A percentile compares a stretch with the other conserved stretches of the same genome.
Conservation (phyloP, 2,329 filamentous ascomycete genomes). For the Aspergillus piperis region DNA sequence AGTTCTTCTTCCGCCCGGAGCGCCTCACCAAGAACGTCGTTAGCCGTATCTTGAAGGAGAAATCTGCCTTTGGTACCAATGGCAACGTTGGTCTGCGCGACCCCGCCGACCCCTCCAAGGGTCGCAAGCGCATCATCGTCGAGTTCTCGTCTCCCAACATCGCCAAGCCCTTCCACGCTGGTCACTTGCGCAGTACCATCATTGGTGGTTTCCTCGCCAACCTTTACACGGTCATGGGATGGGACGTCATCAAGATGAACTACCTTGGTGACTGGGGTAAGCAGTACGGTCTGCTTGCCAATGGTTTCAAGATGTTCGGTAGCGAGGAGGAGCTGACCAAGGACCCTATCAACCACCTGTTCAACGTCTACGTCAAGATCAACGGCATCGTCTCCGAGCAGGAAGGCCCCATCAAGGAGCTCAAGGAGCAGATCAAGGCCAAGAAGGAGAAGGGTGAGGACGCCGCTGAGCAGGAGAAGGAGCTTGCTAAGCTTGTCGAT, state of each 20-base stretch:
- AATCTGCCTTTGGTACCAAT: conserved; percentile 62
- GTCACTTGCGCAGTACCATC: conserved; percentile 66
- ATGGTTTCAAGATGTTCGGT: conserved; percentile 64
- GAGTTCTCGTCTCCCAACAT: conserved; percentile 70
- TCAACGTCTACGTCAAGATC: conserved; percentile 67
- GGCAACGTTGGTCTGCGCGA: conserved; percentile 60
- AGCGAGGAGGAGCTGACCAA: conserved; percentile 60
- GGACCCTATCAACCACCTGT: conserved; percentile 66
- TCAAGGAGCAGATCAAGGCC: conserved; percentile 52
- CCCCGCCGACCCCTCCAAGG: conserved; percentile 56
- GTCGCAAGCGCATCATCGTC: conserved; percentile 61
- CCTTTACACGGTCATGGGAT: conserved; percentile 61
- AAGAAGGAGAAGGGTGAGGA: conserved; percentile 53
- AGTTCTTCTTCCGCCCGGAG: conserved; percentile 65
- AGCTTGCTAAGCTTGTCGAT: conserved; percentile 52
- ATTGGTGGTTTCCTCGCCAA: conserved; percentile 67
- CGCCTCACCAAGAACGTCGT: conserved; percentile 60
- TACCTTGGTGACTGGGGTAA: conserved; percentile 71
- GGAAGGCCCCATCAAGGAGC: conserved; percentile 57
- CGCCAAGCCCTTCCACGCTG: conserved; percentile 67
- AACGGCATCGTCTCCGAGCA: conserved; percentile 59
- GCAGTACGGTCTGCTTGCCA: conserved; percentile 65
- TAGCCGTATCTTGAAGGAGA: conserved; percentile 60
- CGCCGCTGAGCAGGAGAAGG: conserved; percentile 50
- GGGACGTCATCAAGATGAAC: conserved; percentile 66